These are phyloP conservation scores for Lactifluus echinatus DNA, from an alignment of 768 basidiomycete species.

Conservation along the genomic window DNA sequence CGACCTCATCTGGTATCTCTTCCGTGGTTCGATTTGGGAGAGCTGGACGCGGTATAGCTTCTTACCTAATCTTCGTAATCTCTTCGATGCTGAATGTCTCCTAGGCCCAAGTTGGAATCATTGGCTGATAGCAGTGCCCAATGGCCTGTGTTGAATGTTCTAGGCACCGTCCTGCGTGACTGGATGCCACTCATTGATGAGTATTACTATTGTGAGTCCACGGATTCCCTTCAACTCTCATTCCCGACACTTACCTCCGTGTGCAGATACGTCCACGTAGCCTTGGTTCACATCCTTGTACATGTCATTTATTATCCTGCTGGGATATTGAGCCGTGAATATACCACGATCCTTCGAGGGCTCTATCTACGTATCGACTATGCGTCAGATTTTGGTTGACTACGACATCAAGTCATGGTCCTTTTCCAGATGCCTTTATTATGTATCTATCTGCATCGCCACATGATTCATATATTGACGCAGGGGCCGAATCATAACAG, in stretches of 20 bases:
- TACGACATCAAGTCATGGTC: not conserved
- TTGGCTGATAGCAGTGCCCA: conserved; percentile 47
- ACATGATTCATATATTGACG: not conserved
- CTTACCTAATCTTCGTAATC: not conserved
- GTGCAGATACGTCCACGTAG: conserved; percentile 18
- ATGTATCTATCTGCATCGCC: not conserved
- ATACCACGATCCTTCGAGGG: not conserved
- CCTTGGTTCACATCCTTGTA: not conserved
- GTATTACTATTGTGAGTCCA: conserved; percentile 81
- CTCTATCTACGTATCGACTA: not conserved
- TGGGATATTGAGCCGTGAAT: not conserved
- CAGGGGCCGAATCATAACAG: not conserved
- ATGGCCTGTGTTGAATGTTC: conserved; percentile 56
- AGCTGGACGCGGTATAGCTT: conserved; percentile 54
- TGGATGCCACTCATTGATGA: conserved; percentile 87
- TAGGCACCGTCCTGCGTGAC: conserved; percentile 65
- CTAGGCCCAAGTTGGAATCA: conserved; percentile 65
- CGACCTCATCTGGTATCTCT: conserved; percentile 74
- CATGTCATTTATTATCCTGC: not conserved
- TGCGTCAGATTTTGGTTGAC: conserved; percentile 1
- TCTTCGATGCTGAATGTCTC: conserved; percentile 1
- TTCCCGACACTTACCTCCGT: not conserved
- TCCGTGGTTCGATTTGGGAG: conserved; percentile 82
- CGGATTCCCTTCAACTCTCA: not conserved
- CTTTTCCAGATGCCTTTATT: not conserved